A percentile compares a stretch with the other conserved stretches of the same genome.
phyloP scores from a whole-genome alignment of 129 eudicot species.

The Sambucus nigra region DNA sequence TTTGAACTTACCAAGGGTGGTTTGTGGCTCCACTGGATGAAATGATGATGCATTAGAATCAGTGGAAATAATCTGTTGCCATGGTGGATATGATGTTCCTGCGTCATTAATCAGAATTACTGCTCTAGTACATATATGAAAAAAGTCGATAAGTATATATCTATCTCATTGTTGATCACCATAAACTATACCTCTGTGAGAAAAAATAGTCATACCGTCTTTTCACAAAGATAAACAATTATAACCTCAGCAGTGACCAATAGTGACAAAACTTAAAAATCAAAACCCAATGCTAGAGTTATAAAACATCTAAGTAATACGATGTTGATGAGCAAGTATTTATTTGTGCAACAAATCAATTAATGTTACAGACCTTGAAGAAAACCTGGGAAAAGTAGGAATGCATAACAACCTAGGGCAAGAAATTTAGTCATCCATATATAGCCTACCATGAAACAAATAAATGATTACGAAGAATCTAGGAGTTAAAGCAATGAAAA shows the following conservation, averaged over 20 bases:
- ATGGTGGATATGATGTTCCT: no score
- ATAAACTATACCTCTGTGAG: constrained; percentile 68
- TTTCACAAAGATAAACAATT: neutral
- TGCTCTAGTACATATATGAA: neutral
- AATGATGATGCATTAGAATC: no score
- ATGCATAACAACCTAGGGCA: constrained; percentile 69
- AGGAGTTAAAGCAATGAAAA: constrained; percentile 5
- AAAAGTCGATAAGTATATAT: constrained; percentile 24
- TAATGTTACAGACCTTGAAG: constrained; percentile 67
- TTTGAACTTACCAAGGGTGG: no score
- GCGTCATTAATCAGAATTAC: no score
- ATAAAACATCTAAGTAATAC: neutral
- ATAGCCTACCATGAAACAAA: constrained; percentile 77
- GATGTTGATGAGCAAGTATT: constrained; percentile 2
- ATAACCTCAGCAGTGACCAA: neutral
- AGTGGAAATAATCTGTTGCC: no score
- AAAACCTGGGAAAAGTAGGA: constrained; percentile 86
- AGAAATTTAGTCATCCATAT: constrained; percentile 66
- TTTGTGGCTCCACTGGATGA: no score
- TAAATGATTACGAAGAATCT: constrained; percentile 19
- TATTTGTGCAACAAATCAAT: constrained; percentile 22
- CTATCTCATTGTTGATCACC: constrained; percentile 90
- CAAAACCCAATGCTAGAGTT: neutral
- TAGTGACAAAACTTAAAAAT: neutral
- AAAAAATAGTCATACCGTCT: constrained; percentile 45